Evolutionary conservation across 768 basidiomycete genomes (phyloP).

Genomic region (Lyophyllum shimeji): DNA sequence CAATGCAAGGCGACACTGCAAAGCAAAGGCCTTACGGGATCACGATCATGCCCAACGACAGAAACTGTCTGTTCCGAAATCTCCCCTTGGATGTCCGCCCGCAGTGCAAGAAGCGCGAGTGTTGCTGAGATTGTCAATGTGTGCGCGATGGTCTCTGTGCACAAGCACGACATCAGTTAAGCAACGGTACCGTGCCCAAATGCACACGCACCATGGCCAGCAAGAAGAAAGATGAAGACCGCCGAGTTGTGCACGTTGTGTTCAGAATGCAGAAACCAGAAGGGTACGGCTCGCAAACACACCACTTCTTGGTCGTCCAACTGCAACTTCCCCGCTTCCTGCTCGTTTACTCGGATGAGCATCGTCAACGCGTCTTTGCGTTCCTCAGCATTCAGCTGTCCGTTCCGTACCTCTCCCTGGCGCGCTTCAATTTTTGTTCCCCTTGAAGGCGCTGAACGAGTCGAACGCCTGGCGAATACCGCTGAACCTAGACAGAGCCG

Average conservation of each 20-base stretch:
- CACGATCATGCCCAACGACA: conserved; percentile 31
- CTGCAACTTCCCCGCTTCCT: conserved; percentile 36
- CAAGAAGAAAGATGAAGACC: conserved; percentile 52
- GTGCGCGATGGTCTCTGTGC: conserved; percentile 45
- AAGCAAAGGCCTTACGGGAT: conserved; percentile 26
- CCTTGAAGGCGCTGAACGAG: conserved; percentile 35
- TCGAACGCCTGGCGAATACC: conserved; percentile 27
- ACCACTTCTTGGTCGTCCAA: conserved; percentile 42
- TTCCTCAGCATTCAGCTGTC: neutral
- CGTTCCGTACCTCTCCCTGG: conserved; percentile 24
- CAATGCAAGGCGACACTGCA: neutral
- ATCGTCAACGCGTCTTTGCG: conserved; percentile 38
- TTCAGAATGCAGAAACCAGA: neutral
- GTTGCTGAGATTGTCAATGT: conserved; percentile 42
- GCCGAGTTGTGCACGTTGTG: conserved; percentile 38
- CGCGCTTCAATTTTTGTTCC: conserved; percentile 30
- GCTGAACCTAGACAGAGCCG: conserved; percentile 27
- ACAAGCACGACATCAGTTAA: neutral
- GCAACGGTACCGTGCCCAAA: conserved; percentile 4
- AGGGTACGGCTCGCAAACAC: conserved; percentile 1
- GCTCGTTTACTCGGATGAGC: conserved; percentile 45
- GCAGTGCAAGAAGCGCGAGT: conserved; percentile 38
- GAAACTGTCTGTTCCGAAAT: conserved; percentile 35
- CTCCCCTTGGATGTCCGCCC: conserved; percentile 43
- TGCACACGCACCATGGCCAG: conserved; percentile 48